phyloP scores from a whole-genome alignment of 805 yeast genomes.

The Pichia rugopelliculosa region DNA sequence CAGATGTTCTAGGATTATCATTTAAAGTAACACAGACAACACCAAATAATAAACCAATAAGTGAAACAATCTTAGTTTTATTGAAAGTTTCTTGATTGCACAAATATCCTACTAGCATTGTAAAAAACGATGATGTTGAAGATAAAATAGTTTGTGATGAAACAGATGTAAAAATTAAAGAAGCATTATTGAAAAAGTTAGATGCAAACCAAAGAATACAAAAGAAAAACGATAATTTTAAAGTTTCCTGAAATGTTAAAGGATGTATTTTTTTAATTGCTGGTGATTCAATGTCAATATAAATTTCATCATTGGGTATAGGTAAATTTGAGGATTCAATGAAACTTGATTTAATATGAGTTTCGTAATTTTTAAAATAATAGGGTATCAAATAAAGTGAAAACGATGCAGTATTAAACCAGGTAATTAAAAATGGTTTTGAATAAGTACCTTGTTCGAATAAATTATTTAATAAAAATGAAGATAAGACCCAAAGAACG shows the following conservation, averaged over 20 bases:
- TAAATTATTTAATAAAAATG: constrained; percentile 73
- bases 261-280: constrained; percentile 7
- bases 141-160: constrained; percentile 91
- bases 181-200: constrained; percentile 81
- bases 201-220: constrained; percentile 87
- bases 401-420: constrained; percentile 83
- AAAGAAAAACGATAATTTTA: constrained; percentile 69
- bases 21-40: constrained; percentile 70
- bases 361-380: constrained; percentile 14
- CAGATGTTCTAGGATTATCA: constrained; percentile 39
- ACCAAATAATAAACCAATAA: constrained; percentile 67
- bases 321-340: constrained; percentile 1
- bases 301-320: neutral
- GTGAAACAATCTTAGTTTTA: constrained; percentile 57
- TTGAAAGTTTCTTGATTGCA: constrained; percentile 66
- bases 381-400: constrained; percentile 68
- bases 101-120: constrained; percentile 71
- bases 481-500: constrained; percentile 83
- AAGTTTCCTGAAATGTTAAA: constrained; percentile 53
- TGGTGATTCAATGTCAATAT: constrained; percentile 1
- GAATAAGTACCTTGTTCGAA: constrained; percentile 61
- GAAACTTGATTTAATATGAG: neutral
- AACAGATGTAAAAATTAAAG: constrained; percentile 82
- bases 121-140: constrained; percentile 90
- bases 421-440: constrained; percentile 90